phyloP scores from a whole-genome alignment of 306 rosid species.

The Pueraria montana region DNA sequence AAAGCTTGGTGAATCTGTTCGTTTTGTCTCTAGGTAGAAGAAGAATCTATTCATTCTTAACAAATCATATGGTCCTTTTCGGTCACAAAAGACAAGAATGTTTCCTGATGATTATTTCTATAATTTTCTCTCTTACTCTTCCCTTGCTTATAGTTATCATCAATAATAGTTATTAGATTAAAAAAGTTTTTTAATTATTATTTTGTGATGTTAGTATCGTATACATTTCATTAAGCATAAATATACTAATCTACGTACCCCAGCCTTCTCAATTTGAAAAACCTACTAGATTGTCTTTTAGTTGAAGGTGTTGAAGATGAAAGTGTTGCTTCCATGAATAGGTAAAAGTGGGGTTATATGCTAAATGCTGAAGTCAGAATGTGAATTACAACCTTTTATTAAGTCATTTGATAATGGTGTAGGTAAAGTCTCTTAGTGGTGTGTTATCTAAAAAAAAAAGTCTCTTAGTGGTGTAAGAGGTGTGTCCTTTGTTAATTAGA shows the following conservation, averaged over 20 bases:
- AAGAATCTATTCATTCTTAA: constrained; percentile 51
- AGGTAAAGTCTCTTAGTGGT: background rate
- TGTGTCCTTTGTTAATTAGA: too few species aligned
- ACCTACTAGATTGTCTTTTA: background rate
- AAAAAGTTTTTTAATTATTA: background rate
- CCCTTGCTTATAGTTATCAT: constrained; percentile 15
- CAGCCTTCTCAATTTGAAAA: background rate
- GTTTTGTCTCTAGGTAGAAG: constrained; percentile 45
- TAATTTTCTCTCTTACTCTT: background rate
- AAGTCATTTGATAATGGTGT: background rate
- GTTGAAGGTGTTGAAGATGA: background rate
- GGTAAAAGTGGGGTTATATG: background rate
- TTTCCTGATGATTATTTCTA: constrained; percentile 30
- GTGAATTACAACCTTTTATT: background rate
- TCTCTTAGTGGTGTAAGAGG: background rate
- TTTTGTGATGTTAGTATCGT: background rate
- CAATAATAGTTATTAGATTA: background rate
- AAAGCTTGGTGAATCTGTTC: constrained; percentile 54
- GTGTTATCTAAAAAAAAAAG: too few species aligned
- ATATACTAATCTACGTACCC: background rate
- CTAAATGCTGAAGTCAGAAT: background rate
- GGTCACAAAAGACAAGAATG: constrained; percentile 46
- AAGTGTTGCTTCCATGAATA: background rate
- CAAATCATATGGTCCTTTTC: constrained; percentile 40
- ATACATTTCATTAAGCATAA: background rate